These are phyloP conservation scores for Ophiostoma sp. DNA, from an alignment of 2,329 filamentous ascomycete species.

Conservation along the genomic window DNA sequence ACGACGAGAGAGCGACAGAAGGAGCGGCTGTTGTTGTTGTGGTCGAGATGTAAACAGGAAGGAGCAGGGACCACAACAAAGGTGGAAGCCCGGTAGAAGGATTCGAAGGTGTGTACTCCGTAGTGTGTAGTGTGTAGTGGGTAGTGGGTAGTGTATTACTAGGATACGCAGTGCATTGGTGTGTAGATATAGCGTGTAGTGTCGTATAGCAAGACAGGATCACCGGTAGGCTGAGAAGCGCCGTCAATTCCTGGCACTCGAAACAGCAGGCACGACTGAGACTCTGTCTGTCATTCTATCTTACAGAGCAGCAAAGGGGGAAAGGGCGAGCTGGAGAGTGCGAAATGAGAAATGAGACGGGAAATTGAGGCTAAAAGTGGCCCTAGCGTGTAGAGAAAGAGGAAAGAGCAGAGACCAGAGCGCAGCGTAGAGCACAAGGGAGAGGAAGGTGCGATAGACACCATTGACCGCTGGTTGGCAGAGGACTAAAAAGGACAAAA, in stretches of 20 bases:
- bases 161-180: too few relatives aligned
- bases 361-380: slow-evolving; percentile 15
- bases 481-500: neutral
- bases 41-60: slow-evolving; percentile 21
- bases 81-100: slow-evolving; percentile 13
- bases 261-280: neutral
- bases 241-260: neutral
- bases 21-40: slow-evolving; percentile 13
- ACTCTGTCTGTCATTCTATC: neutral
- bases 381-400: slow-evolving; percentile 7
- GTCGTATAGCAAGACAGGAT: neutral
- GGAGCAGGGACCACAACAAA: slow-evolving; percentile 19
- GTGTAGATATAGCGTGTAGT: too few relatives aligned
- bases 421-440: neutral
- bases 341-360: slow-evolving; percentile 11
- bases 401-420: neutral
- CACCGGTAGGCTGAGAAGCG: neutral
- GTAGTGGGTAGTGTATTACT: neutral
- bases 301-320: slow-evolving; percentile 15
- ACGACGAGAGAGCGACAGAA: slow-evolving; percentile 6
- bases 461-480: neutral
- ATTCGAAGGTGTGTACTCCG: neutral
- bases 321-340: slow-evolving; percentile 12
- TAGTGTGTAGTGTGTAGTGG: too few relatives aligned
- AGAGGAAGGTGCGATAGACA: slow-evolving; percentile 7